phyloP scores from a whole-genome alignment of 306 rosid species.

The Malus asiatica region DNA sequence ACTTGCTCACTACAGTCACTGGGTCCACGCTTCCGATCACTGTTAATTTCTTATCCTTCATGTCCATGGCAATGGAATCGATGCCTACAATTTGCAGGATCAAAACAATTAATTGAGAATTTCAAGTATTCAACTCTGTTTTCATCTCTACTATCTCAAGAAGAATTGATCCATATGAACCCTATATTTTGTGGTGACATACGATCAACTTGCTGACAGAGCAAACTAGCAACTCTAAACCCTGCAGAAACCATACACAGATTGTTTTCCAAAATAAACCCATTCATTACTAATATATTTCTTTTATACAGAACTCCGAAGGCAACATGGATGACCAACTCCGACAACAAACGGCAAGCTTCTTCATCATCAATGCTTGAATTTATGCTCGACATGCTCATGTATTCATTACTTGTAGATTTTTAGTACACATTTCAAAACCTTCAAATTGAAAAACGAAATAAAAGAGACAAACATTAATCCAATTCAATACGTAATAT shows the following conservation, averaged over 20 bases:
- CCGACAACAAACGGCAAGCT: neutral
- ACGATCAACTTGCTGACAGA: neutral
- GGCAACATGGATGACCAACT: neutral
- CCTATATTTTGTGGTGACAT: neutral
- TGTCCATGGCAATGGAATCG: constrained; percentile 78
- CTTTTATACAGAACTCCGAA: neutral
- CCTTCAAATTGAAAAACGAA: neutral
- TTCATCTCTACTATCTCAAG: neutral
- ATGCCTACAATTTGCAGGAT: constrained; percentile 44
- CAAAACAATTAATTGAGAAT: neutral
- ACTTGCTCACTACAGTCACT: constrained; percentile 62
- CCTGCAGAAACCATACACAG: neutral
- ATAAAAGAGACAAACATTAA: neutral
- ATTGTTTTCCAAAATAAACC: neutral
- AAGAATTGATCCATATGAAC: neutral
- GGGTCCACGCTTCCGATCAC: constrained; percentile 91
- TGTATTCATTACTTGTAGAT: neutral
- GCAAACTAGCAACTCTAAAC: neutral
- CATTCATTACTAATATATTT: neutral
- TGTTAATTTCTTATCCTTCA: constrained; percentile 80
- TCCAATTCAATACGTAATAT: neutral
- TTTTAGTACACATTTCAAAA: neutral
- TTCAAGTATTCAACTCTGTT: neutral
- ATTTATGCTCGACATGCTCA: neutral
- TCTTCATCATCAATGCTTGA: neutral